Evolutionary conservation across 768 basidiomycete genomes (phyloP).

Genomic region (Mrakia frigida): DNA sequence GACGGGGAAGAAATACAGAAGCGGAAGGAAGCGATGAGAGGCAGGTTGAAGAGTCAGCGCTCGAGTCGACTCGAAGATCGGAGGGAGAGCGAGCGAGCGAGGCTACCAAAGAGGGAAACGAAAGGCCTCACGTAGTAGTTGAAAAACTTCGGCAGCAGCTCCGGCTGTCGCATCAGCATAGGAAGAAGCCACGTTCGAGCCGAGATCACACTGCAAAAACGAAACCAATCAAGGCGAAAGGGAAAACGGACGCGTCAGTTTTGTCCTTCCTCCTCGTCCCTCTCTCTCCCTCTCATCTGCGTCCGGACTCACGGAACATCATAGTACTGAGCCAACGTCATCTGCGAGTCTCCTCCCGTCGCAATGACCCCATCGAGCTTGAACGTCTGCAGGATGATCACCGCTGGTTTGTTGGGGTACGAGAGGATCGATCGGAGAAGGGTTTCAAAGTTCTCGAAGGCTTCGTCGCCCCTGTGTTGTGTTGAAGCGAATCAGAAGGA

Average conservation of each 20-base stretch:
- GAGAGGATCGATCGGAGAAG: neutral
- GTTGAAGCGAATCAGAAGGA: neutral
- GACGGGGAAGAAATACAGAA: neutral
- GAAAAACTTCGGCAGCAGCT: slow-evolving; percentile 3
- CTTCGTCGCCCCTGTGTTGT: neutral
- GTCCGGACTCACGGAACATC: neutral
- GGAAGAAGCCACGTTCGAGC: slow-evolving; percentile 6
- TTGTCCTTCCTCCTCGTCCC: neutral
- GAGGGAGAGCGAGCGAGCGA: no score
- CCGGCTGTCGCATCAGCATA: slow-evolving; percentile 12
- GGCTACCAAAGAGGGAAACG: neutral
- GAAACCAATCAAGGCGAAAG: neutral
- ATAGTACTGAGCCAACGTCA: slow-evolving; percentile 18
- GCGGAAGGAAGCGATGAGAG: neutral
- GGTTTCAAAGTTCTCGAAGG: slow-evolving; percentile 21
- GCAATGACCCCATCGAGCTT: slow-evolving; percentile 21
- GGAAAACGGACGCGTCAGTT: neutral
- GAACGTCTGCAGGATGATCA: slow-evolving; percentile 15
- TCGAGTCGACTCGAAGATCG: neutral
- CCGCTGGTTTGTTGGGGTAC: neutral
- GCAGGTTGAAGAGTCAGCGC: neutral
- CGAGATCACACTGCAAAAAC: neutral
- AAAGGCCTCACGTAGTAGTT: neutral
- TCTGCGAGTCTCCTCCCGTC: slow-evolving; percentile 15
- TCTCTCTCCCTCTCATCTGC: neutral